Percentiles rank a stretch among this genome's conserved stretches.
phyloP scores from a whole-genome alignment of 2,329 filamentous ascomycete genomes.

The Diaporthe helianthi region DNA sequence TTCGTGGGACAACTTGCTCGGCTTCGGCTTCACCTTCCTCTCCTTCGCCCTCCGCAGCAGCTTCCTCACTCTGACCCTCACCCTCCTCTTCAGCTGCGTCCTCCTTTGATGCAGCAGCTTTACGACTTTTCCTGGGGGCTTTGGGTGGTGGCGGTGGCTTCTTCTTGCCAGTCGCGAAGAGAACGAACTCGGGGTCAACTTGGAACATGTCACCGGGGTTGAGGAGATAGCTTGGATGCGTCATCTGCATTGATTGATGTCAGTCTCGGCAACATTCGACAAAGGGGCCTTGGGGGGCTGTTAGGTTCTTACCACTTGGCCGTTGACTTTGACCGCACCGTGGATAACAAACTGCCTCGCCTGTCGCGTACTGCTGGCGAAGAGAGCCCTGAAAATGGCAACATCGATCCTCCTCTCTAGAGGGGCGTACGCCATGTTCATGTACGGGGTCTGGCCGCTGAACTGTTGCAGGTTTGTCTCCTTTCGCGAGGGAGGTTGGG shows the following conservation, averaged over 20 bases:
- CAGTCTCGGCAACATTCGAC: not conserved
- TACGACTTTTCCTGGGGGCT: constrained; percentile 37
- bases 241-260: constrained; percentile 67
- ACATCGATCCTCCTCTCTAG: constrained; percentile 90
- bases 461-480: constrained; percentile 40
- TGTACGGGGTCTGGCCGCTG: constrained; percentile 76
- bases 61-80: constrained; percentile 39
- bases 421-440: constrained; percentile 95
- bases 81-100: constrained; percentile 26
- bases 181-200: constrained; percentile 86
- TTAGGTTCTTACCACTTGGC: constrained; percentile 75
- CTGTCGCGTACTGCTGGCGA: constrained; percentile 91
- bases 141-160: constrained; percentile 54
- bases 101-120: constrained; percentile 40
- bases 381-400: constrained; percentile 92
- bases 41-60: constrained; percentile 33
- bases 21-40: constrained; percentile 4
- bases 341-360: constrained; percentile 94
- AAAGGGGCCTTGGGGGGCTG: not conserved
- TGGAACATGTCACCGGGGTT: constrained; percentile 99
- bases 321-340: constrained; percentile 93
- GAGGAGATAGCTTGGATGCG: constrained; percentile 87
- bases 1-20: constrained; percentile 7
- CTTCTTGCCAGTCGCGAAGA: constrained; percentile 82
- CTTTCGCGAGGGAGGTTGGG: constrained; percentile 32